Evolutionary conservation across 192 early-diverging fungal species (phyloP).

Genomic region (Umbelopsis sp.): DNA sequence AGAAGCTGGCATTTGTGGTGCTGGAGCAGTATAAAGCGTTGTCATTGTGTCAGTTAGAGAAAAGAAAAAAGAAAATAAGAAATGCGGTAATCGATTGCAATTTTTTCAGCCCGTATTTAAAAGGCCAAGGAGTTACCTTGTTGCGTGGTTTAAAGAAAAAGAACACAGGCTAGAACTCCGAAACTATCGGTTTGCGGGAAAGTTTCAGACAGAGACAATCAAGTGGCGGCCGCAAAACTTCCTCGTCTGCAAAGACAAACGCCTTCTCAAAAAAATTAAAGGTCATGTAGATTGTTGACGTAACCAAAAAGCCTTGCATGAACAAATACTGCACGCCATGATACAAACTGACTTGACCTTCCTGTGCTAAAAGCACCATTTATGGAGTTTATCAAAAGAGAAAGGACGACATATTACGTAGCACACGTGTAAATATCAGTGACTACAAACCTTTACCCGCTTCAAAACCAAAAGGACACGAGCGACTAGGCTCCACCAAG

Average conservation of each 20-base stretch:
- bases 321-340: no score
- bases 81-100: background rate
- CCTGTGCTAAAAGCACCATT: background rate
- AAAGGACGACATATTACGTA: background rate
- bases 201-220: no score
- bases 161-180: no score
- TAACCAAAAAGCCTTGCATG: no score
- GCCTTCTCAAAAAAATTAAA: no score
- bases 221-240: no score
- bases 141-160: background rate
- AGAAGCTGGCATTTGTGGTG: background rate
- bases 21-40: background rate
- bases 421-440: background rate
- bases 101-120: no score
- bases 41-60: background rate
- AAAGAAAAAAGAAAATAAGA: background rate
- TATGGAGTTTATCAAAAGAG: background rate
- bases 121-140: background rate
- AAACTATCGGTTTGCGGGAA: no score
- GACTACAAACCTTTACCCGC: conserved; percentile 9
- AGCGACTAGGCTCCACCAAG: background rate
- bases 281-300: no score
- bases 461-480: background rate
- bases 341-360: no score
- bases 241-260: no score